phyloP scores from a whole-genome alignment of 1,284 basidiomycete genomes.

The Laetiporus sulphureus region DNA sequence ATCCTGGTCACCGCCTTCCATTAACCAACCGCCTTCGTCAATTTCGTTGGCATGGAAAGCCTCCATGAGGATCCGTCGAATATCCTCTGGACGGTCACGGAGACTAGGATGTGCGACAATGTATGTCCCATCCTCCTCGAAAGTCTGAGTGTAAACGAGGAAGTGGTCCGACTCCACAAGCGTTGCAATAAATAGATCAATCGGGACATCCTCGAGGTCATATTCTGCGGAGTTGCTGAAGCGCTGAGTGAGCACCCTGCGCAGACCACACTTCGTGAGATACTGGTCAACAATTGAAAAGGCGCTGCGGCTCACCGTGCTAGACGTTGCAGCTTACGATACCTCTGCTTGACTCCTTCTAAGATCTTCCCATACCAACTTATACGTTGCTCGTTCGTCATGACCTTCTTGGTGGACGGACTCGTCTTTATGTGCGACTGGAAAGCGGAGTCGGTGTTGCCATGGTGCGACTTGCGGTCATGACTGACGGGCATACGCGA shows the following conservation, averaged over 20 bases:
- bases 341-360: slow-evolving; percentile 88
- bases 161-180: slow-evolving; percentile 89
- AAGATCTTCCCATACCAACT: slow-evolving; percentile 92
- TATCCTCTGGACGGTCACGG: slow-evolving; percentile 75
- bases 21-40: slow-evolving; percentile 49
- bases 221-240: slow-evolving; percentile 98
- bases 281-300: background rate
- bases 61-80: slow-evolving; percentile 78
- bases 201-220: slow-evolving; percentile 71
- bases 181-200: slow-evolving; percentile 77
- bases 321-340: slow-evolving; percentile 92
- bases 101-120: slow-evolving; percentile 85
- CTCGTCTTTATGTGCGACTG: slow-evolving; percentile 19
- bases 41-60: slow-evolving; percentile 75
- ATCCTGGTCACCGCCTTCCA: slow-evolving; percentile 43
- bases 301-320: slow-evolving; percentile 55
- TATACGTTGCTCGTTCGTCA: slow-evolving; percentile 80
- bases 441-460: slow-evolving; percentile 15
- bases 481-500: slow-evolving; percentile 10
- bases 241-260: slow-evolving; percentile 72
- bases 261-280: background rate
- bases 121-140: slow-evolving; percentile 92
- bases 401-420: slow-evolving; percentile 27
- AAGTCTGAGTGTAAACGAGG: slow-evolving; percentile 87
- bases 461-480: slow-evolving; percentile 13